These are phyloP conservation scores for Lathyrus oleraceus DNA, from an alignment of 306 rosid genomes.

Conservation along the genomic window DNA sequence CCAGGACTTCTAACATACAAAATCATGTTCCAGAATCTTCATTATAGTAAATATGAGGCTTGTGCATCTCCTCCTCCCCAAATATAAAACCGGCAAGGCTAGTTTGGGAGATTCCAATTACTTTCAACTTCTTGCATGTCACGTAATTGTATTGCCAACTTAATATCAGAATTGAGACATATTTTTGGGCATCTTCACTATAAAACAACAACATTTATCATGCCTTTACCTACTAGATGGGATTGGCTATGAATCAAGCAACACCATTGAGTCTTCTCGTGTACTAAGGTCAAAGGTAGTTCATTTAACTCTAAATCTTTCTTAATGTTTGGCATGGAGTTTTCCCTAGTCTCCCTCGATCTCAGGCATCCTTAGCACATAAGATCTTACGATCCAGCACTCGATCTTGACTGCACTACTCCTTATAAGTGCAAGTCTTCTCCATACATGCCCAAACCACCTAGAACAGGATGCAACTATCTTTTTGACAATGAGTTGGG, in stretches of 20 bases:
- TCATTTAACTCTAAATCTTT: not conserved
- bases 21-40: conserved; percentile 15
- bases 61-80: not conserved
- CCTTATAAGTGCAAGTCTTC: not conserved
- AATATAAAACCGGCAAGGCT: not conserved
- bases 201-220: not conserved
- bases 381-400: not conserved
- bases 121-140: conserved; percentile 10
- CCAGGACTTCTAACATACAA: not conserved
- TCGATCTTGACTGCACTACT: not conserved
- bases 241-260: not conserved
- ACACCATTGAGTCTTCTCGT: not conserved
- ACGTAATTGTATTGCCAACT: not conserved
- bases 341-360: not conserved
- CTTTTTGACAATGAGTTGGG: not conserved
- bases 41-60: not conserved
- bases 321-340: not conserved
- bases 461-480: not conserved
- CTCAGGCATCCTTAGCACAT: not conserved
- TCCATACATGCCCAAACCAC: conserved; percentile 1
- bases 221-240: not conserved
- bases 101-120: not conserved
- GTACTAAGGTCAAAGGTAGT: not conserved
- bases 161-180: not conserved
- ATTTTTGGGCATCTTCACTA: not conserved